Evolutionary conservation across 768 basidiomycete genomes (phyloP).

Genomic region (Suillus variegatus): DNA sequence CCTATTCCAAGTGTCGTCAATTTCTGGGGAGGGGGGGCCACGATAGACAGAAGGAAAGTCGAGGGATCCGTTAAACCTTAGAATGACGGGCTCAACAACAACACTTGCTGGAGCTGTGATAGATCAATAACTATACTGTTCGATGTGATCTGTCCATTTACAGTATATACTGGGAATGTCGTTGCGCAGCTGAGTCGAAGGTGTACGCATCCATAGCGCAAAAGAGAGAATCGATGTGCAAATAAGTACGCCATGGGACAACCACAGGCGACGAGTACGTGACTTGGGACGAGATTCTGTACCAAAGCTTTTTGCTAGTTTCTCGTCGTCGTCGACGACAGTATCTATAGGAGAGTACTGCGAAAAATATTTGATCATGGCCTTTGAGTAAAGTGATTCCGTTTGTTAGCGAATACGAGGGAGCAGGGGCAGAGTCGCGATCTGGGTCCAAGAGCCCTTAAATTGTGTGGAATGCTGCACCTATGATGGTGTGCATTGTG

Average conservation of each 20-base stretch:
- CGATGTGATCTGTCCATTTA: not conserved
- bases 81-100: slow-evolving; percentile 10
- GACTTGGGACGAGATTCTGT: not conserved
- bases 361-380: not conserved
- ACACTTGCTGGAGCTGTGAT: slow-evolving; percentile 12
- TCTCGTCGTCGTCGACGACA: slow-evolving; percentile 4
- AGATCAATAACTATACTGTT: not conserved
- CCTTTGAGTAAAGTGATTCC: not conserved
- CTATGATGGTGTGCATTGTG: no score
- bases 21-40: slow-evolving; percentile 12
- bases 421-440: no score
- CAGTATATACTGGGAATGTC: slow-evolving; percentile 2
- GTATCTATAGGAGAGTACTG: not conserved
- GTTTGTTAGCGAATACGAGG: not conserved
- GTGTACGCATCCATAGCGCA: slow-evolving; percentile 11
- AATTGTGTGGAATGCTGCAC: no score
- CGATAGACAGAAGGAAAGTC: slow-evolving; percentile 11
- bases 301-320: not conserved
- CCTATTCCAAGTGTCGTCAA: slow-evolving; percentile 14
- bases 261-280: slow-evolving; percentile 1
- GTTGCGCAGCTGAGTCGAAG: not conserved
- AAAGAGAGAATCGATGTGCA: slow-evolving; percentile 8
- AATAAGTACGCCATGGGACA: slow-evolving; percentile 5
- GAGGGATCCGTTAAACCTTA: slow-evolving; percentile 12
- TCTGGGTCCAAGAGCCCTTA: no score